Base-by-base conservation (phyloP, 768 basidiomycete genomes). In the Podaxis sp. region DNA sequence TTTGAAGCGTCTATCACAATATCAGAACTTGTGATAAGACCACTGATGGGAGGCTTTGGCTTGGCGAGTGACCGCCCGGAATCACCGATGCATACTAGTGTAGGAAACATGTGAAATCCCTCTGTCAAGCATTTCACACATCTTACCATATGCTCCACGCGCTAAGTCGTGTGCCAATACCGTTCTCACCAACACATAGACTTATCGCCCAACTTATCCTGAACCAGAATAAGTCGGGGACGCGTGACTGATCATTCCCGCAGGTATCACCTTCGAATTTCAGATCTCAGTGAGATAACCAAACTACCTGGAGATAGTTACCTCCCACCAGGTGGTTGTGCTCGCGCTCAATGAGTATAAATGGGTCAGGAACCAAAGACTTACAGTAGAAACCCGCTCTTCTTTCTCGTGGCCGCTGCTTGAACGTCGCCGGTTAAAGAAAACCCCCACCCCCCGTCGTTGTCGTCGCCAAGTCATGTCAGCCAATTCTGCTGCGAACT, bases 401-500 rank as follows among this genome's bases (percentile, higher is more conserved):
- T 7, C 52, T 36, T 36, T 33, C n/a, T 55, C 30, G 30, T 8
- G 30, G 1, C 30, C 30, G 8, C 30, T 55, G 12, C 19, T 36
- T 17, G 44, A 46, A 19, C 40, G 2, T n/a, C 15, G 17, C 44
- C 19, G 17, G 44, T n/a, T 46, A 19, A 46, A n/a, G 7, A 7
- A 4, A 46, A 8, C 44, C 5, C 22, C 12, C 11, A 7, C 44
- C 15, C n/a, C n/a, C 1, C 1, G 30, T 33, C 7, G 30, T 52
- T 24, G 22, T 52, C 26, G 51, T 1, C 13, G 7, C 40, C 22
- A 8, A 42, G 42, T 51, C 36, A 59, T 63, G 58, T 59, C 87
- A 84, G 87, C 87, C 17, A 88, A 63, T 11, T 59, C 86, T 44
- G 72, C 73, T 68, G 84, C 81, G 49, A 88, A 89, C 70, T 88